Conservation (phyloP, 257 asterid species). For the Capsicum pubescens region DNA sequence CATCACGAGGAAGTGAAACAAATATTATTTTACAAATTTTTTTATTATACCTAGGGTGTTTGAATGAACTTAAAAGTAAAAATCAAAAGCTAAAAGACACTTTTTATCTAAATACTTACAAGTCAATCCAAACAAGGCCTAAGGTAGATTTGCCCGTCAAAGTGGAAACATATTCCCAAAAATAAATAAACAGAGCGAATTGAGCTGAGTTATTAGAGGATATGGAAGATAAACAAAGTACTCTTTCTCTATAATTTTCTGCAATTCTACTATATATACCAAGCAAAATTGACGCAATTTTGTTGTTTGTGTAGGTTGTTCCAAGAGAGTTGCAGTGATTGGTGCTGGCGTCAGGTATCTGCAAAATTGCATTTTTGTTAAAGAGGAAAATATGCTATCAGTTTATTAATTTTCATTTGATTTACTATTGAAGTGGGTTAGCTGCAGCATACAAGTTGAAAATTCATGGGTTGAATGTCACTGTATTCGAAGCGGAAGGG, state of each 20-base stretch:
- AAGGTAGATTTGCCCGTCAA: too few relatives aligned
- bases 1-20: too few relatives aligned
- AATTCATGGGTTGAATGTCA: slow-evolving; percentile 74
- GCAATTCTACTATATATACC: neutral
- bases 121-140: too few relatives aligned
- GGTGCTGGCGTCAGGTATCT: slow-evolving; percentile 22
- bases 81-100: too few relatives aligned
- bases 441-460: slow-evolving; percentile 95
- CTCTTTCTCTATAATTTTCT: neutral
- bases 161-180: neutral
- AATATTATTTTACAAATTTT: too few relatives aligned
- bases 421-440: slow-evolving; percentile 62
- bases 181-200: too few relatives aligned
- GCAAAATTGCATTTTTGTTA: neutral
- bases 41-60: too few relatives aligned
- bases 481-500: slow-evolving; percentile 80
- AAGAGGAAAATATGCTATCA: neutral
- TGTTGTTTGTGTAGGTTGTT: neutral
- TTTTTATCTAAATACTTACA: too few relatives aligned
- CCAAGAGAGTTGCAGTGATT: slow-evolving; percentile 27
- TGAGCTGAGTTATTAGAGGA: neutral
- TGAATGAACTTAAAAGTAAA: too few relatives aligned
- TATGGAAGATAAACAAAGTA: slow-evolving; percentile 26
- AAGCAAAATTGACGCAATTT: neutral
- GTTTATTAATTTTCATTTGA: neutral